These are phyloP conservation scores for Sextonia rubra DNA, from an alignment of 164 flowering plant genomes.

Conservation along the genomic window DNA sequence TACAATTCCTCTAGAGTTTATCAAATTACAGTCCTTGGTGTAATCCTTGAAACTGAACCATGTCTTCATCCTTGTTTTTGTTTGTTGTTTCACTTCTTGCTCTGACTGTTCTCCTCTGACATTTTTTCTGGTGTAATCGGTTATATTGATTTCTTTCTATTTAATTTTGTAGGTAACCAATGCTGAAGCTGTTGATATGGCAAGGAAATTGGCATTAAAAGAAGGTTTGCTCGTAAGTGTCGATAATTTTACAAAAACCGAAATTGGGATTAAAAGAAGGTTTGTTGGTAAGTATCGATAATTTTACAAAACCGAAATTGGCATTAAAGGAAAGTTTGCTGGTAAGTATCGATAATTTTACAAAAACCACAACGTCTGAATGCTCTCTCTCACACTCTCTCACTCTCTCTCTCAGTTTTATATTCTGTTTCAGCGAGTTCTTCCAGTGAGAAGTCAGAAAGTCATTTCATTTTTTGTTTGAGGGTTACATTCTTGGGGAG, in stretches of 20 bases:
- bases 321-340: slow-evolving; percentile 84
- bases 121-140: neutral
- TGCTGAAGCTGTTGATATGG: slow-evolving; percentile 78
- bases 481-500: too few relatives aligned
- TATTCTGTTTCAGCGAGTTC: neutral
- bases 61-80: neutral
- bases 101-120: neutral
- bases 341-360: slow-evolving; percentile 28
- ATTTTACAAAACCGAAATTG: slow-evolving; percentile 23
- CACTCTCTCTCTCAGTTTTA: neutral
- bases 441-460: too few relatives aligned
- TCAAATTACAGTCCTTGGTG: neutral
- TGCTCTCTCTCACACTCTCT: too few relatives aligned
- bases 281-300: slow-evolving; percentile 47
- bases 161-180: slow-evolving; percentile 47
- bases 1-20: too few relatives aligned
- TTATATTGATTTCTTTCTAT: slow-evolving; percentile 2
- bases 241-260: neutral
- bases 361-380: too few relatives aligned
- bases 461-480: too few relatives aligned
- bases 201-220: slow-evolving; percentile 67
- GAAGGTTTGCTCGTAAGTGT: slow-evolving; percentile 77
- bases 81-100: neutral
- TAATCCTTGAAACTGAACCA: neutral
- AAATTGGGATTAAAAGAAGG: slow-evolving; percentile 79